These are phyloP conservation scores for Neophaeococcomyces mojaviensis DNA, from an alignment of 2,329 filamentous ascomycete species.

Conservation along the genomic window DNA sequence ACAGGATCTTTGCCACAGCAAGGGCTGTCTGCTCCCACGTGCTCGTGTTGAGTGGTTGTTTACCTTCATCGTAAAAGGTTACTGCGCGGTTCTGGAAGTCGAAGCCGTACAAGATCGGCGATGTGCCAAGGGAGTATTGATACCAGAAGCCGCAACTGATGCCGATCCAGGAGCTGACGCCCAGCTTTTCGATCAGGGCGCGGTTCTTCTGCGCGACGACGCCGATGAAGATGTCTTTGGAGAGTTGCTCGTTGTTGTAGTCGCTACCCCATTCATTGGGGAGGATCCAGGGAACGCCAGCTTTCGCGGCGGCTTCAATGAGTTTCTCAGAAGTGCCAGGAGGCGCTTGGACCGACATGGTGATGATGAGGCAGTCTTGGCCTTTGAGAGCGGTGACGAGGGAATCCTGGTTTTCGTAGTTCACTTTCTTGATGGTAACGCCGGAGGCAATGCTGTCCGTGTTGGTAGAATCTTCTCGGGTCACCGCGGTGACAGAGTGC, in stretches of 20 bases:
- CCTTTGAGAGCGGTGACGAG: constrained; percentile 45
- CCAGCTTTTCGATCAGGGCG: constrained; percentile 36
- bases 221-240: constrained; percentile 32
- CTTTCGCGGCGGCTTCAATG: constrained; percentile 48
- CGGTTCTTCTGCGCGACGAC: constrained; percentile 26
- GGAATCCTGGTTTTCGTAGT: constrained; percentile 42
- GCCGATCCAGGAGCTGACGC: constrained; percentile 37
- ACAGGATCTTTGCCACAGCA: constrained; percentile 47
- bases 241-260: constrained; percentile 25
- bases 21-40: constrained; percentile 55
- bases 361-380: constrained; percentile 54
- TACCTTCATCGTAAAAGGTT: constrained; percentile 51
- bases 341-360: constrained; percentile 42
- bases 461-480: constrained; percentile 37
- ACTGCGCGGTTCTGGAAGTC: constrained; percentile 38
- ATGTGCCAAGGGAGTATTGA: constrained; percentile 41
- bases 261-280: constrained; percentile 42
- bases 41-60: constrained; percentile 47
- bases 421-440: constrained; percentile 26
- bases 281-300: constrained; percentile 49
- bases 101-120: constrained; percentile 39
- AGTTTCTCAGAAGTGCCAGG: constrained; percentile 43
- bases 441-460: constrained; percentile 35
- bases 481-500: constrained; percentile 46
- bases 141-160: constrained; percentile 47